phyloP scores from a whole-genome alignment of 2,329 filamentous ascomycete species.

The Xylariaceae sp. region DNA sequence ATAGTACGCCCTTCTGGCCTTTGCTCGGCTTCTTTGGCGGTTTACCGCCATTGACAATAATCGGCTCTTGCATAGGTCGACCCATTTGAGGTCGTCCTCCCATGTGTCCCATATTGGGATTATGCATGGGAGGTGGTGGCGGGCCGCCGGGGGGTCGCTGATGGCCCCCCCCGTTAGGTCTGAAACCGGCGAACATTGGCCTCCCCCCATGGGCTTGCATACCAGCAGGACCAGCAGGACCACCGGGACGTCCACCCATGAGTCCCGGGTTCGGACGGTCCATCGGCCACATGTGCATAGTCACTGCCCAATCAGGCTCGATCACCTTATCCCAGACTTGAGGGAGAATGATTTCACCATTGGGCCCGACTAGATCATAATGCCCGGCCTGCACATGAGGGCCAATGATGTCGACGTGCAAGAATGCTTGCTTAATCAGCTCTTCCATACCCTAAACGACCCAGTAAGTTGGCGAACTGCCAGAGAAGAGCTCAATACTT shows the following conservation, averaged over 20 bases:
- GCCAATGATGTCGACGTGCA: slow-evolving; percentile 78
- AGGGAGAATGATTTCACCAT: slow-evolving; percentile 83
- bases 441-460: slow-evolving; percentile 79
- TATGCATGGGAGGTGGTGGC: slow-evolving; percentile 17
- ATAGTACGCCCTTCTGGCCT: slow-evolving; percentile 41
- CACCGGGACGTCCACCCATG: slow-evolving; percentile 24
- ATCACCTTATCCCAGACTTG: slow-evolving; percentile 83
- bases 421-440: slow-evolving; percentile 82
- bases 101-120: neutral
- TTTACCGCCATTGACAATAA: slow-evolving; percentile 38
- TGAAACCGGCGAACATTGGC: slow-evolving; percentile 4
- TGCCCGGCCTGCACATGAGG: slow-evolving; percentile 79
- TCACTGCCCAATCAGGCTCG: slow-evolving; percentile 76
- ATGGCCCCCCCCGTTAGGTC: neutral
- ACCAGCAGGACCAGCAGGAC: slow-evolving; percentile 15
- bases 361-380: slow-evolving; percentile 80
- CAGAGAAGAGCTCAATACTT: neutral
- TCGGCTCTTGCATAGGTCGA: slow-evolving; percentile 1
- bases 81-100: neutral
- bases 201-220: slow-evolving; percentile 14
- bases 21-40: slow-evolving; percentile 38
- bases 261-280: slow-evolving; percentile 41
- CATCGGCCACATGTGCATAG: slow-evolving; percentile 70
- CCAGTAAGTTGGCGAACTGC: slow-evolving; percentile 9
- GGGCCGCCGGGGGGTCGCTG: slow-evolving; percentile 12